Percentiles rank a stretch among this genome's conserved stretches.
phyloP scores from a whole-genome alignment of 768 basidiomycete species.

The Mycena vitilis region DNA sequence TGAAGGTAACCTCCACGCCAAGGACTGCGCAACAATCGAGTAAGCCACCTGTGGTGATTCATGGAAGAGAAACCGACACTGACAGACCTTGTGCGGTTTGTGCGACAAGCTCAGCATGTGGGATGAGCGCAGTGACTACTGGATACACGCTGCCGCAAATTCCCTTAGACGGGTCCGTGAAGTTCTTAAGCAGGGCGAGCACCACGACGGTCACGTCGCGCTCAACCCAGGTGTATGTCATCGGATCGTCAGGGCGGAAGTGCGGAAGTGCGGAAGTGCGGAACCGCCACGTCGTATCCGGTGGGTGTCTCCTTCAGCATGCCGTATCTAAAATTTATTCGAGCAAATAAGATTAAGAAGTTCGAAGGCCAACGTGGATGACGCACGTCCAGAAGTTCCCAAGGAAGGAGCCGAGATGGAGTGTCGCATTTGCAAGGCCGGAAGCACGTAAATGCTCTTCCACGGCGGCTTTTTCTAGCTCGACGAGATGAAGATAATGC shows the following conservation, averaged over 20 bases:
- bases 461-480: background rate
- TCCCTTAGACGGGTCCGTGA: background rate
- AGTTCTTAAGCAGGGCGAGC: background rate
- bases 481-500: too few relatives aligned
- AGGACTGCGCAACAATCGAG: background rate
- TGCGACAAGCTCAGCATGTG: background rate
- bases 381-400: background rate
- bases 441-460: background rate
- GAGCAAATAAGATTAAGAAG: too few relatives aligned
- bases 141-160: background rate
- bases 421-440: background rate
- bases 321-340: background rate
- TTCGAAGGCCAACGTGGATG: background rate
- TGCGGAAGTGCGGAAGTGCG: background rate
- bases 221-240: background rate
- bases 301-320: background rate
- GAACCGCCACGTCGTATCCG: background rate
- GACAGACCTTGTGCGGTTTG: background rate
- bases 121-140: background rate
- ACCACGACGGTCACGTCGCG: background rate
- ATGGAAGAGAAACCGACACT: background rate
- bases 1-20: background rate
- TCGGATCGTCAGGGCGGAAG: too few relatives aligned
- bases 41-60: too few relatives aligned
- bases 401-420: background rate